A percentile compares a stretch with the other conserved stretches of the same genome.
These are phyloP conservation scores for Fragaria iinumae DNA, from an alignment of 306 rosid genomes.

Conservation along the genomic window DNA sequence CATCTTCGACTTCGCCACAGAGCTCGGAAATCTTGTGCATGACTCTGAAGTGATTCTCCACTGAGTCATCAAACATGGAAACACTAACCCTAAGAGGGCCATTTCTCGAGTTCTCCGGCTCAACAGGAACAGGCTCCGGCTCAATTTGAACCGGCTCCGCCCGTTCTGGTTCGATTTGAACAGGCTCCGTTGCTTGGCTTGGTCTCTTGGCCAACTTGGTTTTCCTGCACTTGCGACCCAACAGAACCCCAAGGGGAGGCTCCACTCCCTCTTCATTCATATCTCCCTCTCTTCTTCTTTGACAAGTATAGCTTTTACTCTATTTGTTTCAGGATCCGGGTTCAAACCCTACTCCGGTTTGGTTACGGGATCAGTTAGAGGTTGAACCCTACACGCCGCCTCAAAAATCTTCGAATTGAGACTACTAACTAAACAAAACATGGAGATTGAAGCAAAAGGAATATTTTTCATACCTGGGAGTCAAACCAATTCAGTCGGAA, in stretches of 20 bases:
- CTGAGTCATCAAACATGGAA: constrained; percentile 55
- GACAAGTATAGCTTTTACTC: too few relatives aligned
- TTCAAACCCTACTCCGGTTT: background rate
- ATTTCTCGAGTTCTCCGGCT: constrained; percentile 5
- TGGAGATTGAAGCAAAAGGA: too few relatives aligned
- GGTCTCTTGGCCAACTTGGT: background rate
- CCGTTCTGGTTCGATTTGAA: background rate
- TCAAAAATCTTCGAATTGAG: too few relatives aligned
- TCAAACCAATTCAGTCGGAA: too few relatives aligned
- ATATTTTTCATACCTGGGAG: too few relatives aligned
- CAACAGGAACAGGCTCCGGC: too few relatives aligned
- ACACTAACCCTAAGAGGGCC: constrained; percentile 29
- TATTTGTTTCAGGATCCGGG: background rate
- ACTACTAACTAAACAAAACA: too few relatives aligned
- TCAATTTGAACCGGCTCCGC: constrained; percentile 3
- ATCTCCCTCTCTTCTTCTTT: background rate
- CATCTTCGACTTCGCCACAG: constrained; percentile 46
- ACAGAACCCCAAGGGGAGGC: background rate
- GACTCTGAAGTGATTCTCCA: constrained; percentile 59
- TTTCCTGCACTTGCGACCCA: background rate
- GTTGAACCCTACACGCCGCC: too few relatives aligned
- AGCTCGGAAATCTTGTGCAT: constrained; percentile 52
- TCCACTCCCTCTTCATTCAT: background rate
- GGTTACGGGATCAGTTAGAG: too few relatives aligned
- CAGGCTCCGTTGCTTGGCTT: background rate